phyloP scores from a whole-genome alignment of 345 rosid genomes.

The Populus nigra region DNA sequence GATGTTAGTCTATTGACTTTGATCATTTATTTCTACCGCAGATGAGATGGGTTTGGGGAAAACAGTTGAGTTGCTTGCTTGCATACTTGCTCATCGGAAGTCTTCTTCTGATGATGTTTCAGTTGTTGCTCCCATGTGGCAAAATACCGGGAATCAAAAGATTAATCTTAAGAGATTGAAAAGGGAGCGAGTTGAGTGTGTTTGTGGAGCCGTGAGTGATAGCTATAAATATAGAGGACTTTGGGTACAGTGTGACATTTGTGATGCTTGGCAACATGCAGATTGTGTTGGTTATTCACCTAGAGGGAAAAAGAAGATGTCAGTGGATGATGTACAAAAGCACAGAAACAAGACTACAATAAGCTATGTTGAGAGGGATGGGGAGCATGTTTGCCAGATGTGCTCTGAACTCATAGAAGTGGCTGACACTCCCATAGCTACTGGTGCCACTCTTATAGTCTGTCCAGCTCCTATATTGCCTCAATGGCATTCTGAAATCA shows the following conservation, averaged over 20 bases:
- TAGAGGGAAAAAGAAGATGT: constrained; percentile 50
- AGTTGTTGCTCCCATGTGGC: constrained; percentile 18
- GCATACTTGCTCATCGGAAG: constrained; percentile 71
- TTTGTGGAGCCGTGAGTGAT: constrained; percentile 94
- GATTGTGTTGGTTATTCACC: constrained; percentile 95
- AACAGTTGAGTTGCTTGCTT: constrained; percentile 94
- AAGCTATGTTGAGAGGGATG: constrained; percentile 59
- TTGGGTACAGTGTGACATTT: constrained; percentile 94
- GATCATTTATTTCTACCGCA: constrained; percentile 37
- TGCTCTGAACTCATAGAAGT: constrained; percentile 77
- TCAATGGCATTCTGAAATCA: constrained; percentile 93
- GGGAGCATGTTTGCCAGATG: constrained; percentile 67
- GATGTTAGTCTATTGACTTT: constrained; percentile 3
- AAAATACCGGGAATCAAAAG: constrained; percentile 37
- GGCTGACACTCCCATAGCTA: constrained; percentile 67
- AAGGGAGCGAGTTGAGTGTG: constrained; percentile 89
- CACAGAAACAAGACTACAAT: constrained; percentile 49
- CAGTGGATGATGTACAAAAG: constrained; percentile 33
- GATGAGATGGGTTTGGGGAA: constrained; percentile 99
- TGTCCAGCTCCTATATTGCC: constrained; percentile 93
- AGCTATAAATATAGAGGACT: constrained; percentile 69
- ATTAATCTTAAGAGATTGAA: constrained; percentile 57
- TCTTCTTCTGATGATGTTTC: constrained; percentile 40
- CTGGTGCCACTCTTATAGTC: constrained; percentile 91
- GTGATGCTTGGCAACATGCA: constrained; percentile 99